Percentiles rank a stretch among this genome's conserved stretches.
Conservation (phyloP, 2,329 filamentous ascomycete species). For the Drechslera avenae region DNA sequence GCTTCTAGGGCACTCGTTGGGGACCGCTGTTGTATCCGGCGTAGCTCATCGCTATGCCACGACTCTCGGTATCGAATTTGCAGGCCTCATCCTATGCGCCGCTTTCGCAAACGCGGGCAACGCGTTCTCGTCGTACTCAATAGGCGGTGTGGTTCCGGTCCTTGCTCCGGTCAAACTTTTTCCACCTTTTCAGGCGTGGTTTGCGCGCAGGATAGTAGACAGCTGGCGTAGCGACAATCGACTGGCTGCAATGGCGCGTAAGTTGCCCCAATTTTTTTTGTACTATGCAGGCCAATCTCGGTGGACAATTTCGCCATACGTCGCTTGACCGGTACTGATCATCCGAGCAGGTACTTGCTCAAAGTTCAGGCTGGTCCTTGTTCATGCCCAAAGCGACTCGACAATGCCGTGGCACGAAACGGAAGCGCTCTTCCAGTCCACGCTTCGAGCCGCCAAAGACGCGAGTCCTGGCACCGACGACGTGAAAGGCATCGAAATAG, state of each 20-base stretch:
- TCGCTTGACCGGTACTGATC: conserved; percentile 10
- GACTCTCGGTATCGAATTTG: conserved; percentile 67
- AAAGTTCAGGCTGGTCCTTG: conserved; percentile 35
- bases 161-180: conserved; percentile 73
- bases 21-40: conserved; percentile 80
- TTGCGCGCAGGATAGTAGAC: conserved; percentile 73
- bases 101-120: conserved; percentile 76
- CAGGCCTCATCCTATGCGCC: conserved; percentile 78
- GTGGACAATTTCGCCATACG: not conserved
- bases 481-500: conserved; percentile 21
- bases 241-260: conserved; percentile 61
- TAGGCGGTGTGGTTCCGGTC: conserved; percentile 76
- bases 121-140: conserved; percentile 76
- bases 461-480: conserved; percentile 16
- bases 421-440: conserved; percentile 38
- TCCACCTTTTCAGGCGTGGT: conserved; percentile 65
- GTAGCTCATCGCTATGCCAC: conserved; percentile 72
- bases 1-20: conserved; percentile 84
- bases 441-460: conserved; percentile 31
- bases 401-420: conserved; percentile 46
- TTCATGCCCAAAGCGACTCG: conserved; percentile 42
- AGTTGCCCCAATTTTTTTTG: conserved; percentile 11
- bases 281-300: not conserved
- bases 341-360: conserved; percentile 17
- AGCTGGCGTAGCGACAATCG: conserved; percentile 77